A percentile compares a stretch with the other conserved stretches of the same genome.
These are phyloP conservation scores for Pythium coloratum DNA, from an alignment of 352 stramenopile genomes.

Conservation along the genomic window DNA sequence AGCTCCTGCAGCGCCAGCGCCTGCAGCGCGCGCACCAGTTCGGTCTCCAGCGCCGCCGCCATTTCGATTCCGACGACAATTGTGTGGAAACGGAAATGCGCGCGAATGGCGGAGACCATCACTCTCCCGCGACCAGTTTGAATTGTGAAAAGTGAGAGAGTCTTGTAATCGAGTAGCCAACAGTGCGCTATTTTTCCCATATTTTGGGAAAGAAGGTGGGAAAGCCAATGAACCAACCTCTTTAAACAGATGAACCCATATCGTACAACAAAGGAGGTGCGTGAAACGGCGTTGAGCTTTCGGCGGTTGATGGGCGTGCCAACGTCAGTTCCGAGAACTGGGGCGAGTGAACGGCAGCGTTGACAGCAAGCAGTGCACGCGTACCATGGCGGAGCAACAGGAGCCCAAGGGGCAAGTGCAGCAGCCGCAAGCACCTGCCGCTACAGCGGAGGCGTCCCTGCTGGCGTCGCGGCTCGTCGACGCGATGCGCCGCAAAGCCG, in stretches of 20 bases:
- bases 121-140: constrained; percentile 17
- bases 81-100: constrained; percentile 4
- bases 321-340: too few relatives aligned
- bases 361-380: too few relatives aligned
- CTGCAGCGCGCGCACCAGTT: constrained; percentile 59
- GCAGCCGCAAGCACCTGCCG: neutral
- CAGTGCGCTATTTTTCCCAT: neutral
- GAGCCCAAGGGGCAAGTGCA: too few relatives aligned
- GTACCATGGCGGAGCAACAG: neutral
- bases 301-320: neutral
- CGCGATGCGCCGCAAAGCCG: neutral
- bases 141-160: constrained; percentile 10
- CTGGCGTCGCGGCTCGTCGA: neutral
- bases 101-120: constrained; percentile 23
- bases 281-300: neutral
- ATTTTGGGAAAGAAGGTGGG: neutral
- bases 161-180: neutral
- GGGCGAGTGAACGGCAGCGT: too few relatives aligned
- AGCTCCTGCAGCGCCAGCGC: constrained; percentile 60
- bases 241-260: constrained; percentile 12
- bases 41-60: constrained; percentile 43
- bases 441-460: neutral
- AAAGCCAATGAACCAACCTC: neutral
- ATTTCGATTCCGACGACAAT: neutral
- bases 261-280: neutral